Base-by-base conservation (phyloP, 441 rosid species). In the Metrosideros polymorpha region DNA sequence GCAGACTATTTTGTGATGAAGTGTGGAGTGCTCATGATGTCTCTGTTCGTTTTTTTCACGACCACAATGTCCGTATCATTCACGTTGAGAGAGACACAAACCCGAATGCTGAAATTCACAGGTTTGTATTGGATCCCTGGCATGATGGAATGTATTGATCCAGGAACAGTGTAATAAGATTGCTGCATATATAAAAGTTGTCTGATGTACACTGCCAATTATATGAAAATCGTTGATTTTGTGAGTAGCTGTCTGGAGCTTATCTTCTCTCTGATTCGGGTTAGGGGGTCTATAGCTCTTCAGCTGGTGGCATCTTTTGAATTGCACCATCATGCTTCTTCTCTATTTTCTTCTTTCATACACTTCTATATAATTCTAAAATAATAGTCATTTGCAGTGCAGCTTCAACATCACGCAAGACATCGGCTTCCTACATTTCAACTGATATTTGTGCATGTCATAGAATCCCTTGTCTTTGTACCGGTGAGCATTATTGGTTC, bases 371-470 rank as follows among this genome's bases (percentile, higher is more conserved):
- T 32, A 53, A 35, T 43, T 39, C 57, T 83, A 51, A 53, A 32
- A 57, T 79, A 10, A 24, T 71, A 53, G 56, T 63, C 39, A 52
- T 71, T 89, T 93, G 91, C 98, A 95, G 99, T 96, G 94, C 99
- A 98, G 96, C 99, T 98, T 93, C 99, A 98, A 88, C 99, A 98
- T 92, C 99, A 96, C 91, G 99, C 99, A 90, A 98, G 96, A 83
- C 98, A 96, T 90, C 94, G 91, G 87, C 94, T 96, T 86, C 99
- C 99, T 53, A 96, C 99, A 39, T 98, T 98, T 92, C 99, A 98
- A 92, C 92, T 98, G 93, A 98, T 96, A 89, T 98, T 98, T 89
- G 98, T 98, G 85, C 98, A 98, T 87, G 99, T 95, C 56, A 94
- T 98, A 82, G 99, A 98, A 89, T 98, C 99, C 13, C 98, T 98